Conservation (phyloP, 2,329 filamentous ascomycete species). For the Clonostachys sp. region DNA sequence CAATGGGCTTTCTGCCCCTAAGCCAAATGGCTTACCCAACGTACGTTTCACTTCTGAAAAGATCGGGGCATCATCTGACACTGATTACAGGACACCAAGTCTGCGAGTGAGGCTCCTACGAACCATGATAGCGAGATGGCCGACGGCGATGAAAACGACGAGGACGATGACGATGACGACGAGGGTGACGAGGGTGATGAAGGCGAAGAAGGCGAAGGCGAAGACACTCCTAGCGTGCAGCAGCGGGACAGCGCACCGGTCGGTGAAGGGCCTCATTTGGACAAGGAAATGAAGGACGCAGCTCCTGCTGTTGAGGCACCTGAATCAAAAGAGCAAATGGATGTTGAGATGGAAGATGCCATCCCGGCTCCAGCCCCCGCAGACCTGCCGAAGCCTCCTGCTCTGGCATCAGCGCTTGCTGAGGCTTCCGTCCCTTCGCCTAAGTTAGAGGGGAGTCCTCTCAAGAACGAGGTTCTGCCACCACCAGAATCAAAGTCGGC, state of each 20-base stretch:
- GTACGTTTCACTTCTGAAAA: slow-evolving; percentile 2
- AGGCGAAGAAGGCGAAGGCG: slow-evolving; percentile 41
- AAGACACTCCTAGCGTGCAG: slow-evolving; percentile 38
- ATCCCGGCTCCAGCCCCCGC: slow-evolving; percentile 5
- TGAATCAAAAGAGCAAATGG: slow-evolving; percentile 6
- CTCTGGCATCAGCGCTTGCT: not conserved
- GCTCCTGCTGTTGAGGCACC: slow-evolving; percentile 16
- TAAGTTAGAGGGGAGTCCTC: slow-evolving; percentile 42
- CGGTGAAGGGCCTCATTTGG: slow-evolving; percentile 21
- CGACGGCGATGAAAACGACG: slow-evolving; percentile 42
- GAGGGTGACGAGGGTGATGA: slow-evolving; percentile 42
- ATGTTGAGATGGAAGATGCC: slow-evolving; percentile 18
- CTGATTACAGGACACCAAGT: slow-evolving; percentile 27
- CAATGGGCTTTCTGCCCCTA: slow-evolving; percentile 21
- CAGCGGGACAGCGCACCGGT: slow-evolving; percentile 22
- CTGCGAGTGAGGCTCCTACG: slow-evolving; percentile 36
- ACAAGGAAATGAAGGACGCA: slow-evolving; percentile 30
- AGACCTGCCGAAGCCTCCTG: too few relatives aligned
- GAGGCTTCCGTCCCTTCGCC: slow-evolving; percentile 13
- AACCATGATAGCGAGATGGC: slow-evolving; percentile 48
- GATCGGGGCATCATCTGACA: too few relatives aligned
- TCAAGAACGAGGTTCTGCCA: slow-evolving; percentile 45
- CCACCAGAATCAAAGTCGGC: slow-evolving; percentile 27
- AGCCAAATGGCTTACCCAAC: slow-evolving; percentile 5
- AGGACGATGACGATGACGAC: slow-evolving; percentile 40